These are phyloP conservation scores for Colletotrichum melonis DNA, from an alignment of 2,329 filamentous ascomycete species.

Conservation along the genomic window DNA sequence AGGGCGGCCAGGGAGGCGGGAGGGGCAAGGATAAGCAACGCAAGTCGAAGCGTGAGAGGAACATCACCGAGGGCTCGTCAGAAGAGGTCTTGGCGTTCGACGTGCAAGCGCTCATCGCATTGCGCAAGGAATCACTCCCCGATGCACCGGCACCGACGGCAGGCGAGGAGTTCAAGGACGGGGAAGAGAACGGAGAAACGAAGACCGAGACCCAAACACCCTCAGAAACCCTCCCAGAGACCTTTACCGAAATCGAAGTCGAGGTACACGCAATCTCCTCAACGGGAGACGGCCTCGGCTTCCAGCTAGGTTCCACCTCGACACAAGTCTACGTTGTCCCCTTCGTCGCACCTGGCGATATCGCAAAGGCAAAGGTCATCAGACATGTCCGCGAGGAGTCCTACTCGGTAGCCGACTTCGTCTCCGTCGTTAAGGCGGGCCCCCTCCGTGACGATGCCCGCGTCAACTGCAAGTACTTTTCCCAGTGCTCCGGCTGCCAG, in stretches of 20 bases:
- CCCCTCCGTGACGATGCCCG: conserved; percentile 80
- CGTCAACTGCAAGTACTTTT: conserved; percentile 88
- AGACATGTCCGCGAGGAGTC: conserved; percentile 73
- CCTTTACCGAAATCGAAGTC: conserved; percentile 82
- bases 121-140: conserved; percentile 47
- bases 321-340: conserved; percentile 84
- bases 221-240: conserved; percentile 64
- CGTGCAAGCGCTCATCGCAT: conserved; percentile 65
- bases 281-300: conserved; percentile 89
- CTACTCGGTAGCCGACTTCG: conserved; percentile 84
- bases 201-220: background rate
- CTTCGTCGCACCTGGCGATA: conserved; percentile 88
- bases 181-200: conserved; percentile 35
- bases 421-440: conserved; percentile 80
- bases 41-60: conserved; percentile 68
- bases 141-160: conserved; percentile 36
- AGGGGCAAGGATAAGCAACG: conserved; percentile 51
- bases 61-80: conserved; percentile 70
- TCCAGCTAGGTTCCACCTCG: conserved; percentile 72
- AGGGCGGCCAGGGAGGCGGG: conserved; percentile 22
- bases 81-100: conserved; percentile 77
- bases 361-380: conserved; percentile 80
- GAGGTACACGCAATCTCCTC: conserved; percentile 87
- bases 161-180: conserved; percentile 42
- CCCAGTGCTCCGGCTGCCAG: conserved; percentile 90